Evolutionary conservation across 148 eudicot genomes (phyloP), one percentile per base, ranked within the genome.

Genomic region (Suaeda aralocaspica): DNA sequence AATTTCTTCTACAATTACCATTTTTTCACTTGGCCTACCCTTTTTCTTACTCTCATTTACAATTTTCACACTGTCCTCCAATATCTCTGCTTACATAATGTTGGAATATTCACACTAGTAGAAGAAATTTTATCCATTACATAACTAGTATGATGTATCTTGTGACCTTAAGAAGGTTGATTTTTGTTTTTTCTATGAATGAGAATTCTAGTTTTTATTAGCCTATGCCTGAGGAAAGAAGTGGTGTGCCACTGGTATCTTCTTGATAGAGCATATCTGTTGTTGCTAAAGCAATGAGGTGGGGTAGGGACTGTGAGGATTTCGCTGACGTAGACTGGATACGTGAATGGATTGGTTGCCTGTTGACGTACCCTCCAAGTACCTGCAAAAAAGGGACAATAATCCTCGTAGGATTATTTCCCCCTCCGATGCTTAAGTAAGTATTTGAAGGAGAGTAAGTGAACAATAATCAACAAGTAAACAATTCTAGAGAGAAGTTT

Each of bases 1-100:
- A 44, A 57, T 49, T 55, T 29, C 48, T 78, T 65, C 60, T 6
- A 15, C 41, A 42, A 49, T 18, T 12, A 31, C 34, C 25, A 51
- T 25, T 22, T 68, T 53, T 18, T 30, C 49, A n/a, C 63, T 30
- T 26, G 5, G 13, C 44, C 59, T 41, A 41, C 62, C 63, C 46
- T 26, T 64, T 44, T 52, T 29, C 53, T n/a, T 76, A 39, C 21
- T 25, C 61, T 24, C 60, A 29, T 56, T 14, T 24, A 18, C 44
- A 57, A 49, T 29, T 39, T 61, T 70, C 28, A 14, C 59, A 21
- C 11, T 12, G 61, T 42, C 6, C 36, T 55, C 8, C 59, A 49
- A 31, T 48, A 33, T 30, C 41, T 59, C 39, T 59, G 16, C 15
- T 59, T 19, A 41, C 36, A 28, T 50, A 31, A 41, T 45, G 34